These are phyloP conservation scores for Taxillus chinensis DNA, from an alignment of 164 flowering plant genomes.

Conservation along the genomic window DNA sequence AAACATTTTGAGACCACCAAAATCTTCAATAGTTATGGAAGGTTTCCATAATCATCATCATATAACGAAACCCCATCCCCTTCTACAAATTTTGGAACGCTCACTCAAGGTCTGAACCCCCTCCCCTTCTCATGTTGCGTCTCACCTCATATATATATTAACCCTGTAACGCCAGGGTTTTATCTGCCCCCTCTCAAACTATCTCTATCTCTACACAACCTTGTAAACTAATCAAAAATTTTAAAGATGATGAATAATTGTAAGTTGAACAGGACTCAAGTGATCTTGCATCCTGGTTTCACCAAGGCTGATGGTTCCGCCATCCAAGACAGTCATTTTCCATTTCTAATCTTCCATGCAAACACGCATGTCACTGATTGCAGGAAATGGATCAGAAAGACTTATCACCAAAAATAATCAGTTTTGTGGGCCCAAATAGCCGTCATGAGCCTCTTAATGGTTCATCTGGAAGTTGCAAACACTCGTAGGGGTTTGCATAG, in stretches of 20 bases:
- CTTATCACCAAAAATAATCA: not conserved
- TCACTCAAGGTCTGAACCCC: too few relatives aligned
- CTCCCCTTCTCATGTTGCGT: not conserved
- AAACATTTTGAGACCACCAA: too few relatives aligned
- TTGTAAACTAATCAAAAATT: not conserved
- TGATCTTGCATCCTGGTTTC: not conserved
- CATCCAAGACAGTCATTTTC: too few relatives aligned
- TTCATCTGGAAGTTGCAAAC: conserved; percentile 33
- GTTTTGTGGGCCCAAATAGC: not conserved
- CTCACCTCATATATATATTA: not conserved
- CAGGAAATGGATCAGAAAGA: not conserved
- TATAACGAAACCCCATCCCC: too few relatives aligned
- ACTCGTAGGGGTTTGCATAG: conserved; percentile 58
- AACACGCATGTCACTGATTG: not conserved
- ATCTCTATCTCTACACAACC: not conserved
- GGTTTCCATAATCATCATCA: too few relatives aligned
- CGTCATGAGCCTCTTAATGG: conserved; percentile 21
- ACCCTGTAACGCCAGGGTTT: not conserved
- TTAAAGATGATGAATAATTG: not conserved
- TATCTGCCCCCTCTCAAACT: not conserved
- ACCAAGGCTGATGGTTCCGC: not conserved
- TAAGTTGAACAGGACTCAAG: not conserved
- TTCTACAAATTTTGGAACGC: too few relatives aligned
- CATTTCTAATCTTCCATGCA: not conserved
- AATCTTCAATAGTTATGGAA: too few relatives aligned